Evolutionary conservation across 2,329 filamentous ascomycete species (phyloP).

Genomic region (Ascochyta rabiei): DNA sequence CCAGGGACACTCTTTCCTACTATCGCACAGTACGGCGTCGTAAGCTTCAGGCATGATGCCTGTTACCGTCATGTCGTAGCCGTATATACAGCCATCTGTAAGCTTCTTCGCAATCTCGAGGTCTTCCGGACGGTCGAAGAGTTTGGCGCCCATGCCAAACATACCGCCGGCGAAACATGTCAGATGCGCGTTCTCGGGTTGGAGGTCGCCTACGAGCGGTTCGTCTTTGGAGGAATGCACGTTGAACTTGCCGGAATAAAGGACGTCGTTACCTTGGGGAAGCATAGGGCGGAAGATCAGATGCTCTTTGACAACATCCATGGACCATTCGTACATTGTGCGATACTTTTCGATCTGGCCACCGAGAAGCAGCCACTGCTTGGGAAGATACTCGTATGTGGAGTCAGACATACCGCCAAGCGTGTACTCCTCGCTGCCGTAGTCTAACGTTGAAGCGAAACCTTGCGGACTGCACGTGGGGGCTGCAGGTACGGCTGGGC

Average conservation of each 20-base stretch:
- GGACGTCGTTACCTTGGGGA: constrained; percentile 53
- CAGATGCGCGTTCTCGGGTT: constrained; percentile 63
- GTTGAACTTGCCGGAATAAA: constrained; percentile 48
- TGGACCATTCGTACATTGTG: constrained; percentile 63
- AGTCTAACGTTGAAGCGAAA: constrained; percentile 57
- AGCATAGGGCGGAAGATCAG: constrained; percentile 60
- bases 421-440: constrained; percentile 52
- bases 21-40: constrained; percentile 56
- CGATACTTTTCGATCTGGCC: constrained; percentile 55
- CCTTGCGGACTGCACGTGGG: constrained; percentile 56
- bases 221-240: constrained; percentile 39
- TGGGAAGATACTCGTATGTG: constrained; percentile 54
- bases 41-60: constrained; percentile 68
- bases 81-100: constrained; percentile 68
- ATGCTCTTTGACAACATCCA: constrained; percentile 53
- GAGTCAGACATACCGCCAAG: constrained; percentile 51
- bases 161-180: constrained; percentile 75
- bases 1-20: constrained; percentile 50
- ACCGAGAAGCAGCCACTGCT: constrained; percentile 56
- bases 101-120: constrained; percentile 63
- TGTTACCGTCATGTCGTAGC: constrained; percentile 62
- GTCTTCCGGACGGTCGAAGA: constrained; percentile 63
- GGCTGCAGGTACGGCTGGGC: constrained; percentile 20
- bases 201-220: constrained; percentile 33
- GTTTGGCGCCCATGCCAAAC: constrained; percentile 69